These are phyloP conservation scores for Erigeron philadelphicus DNA, from an alignment of 140 eudicot species.

Conservation along the genomic window DNA sequence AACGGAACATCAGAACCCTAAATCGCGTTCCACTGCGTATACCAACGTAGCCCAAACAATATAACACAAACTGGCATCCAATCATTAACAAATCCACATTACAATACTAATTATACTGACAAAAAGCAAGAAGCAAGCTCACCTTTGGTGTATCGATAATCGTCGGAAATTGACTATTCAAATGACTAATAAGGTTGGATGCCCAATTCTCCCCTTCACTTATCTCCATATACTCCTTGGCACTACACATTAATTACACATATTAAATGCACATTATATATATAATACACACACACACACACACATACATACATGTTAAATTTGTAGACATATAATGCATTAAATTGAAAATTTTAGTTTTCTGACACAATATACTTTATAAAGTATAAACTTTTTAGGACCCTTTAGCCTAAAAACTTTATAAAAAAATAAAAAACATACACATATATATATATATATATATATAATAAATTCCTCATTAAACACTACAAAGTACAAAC, in stretches of 20 bases:
- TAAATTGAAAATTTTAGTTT: background rate
- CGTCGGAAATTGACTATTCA: conserved; percentile 34
- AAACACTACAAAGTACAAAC: too few relatives aligned
- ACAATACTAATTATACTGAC: conserved; percentile 1
- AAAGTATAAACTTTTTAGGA: background rate
- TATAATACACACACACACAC: too few relatives aligned
- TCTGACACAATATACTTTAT: background rate
- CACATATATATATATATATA: too few relatives aligned
- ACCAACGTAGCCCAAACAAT: background rate
- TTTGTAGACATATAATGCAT: too few relatives aligned
- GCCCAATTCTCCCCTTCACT: conserved; percentile 39
- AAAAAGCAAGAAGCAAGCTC: background rate
- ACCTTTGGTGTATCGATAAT: conserved; percentile 29
- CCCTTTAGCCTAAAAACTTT: background rate
- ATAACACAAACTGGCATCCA: conserved; percentile 10
- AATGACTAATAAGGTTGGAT: conserved; percentile 29
- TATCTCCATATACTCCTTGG: conserved; percentile 38
- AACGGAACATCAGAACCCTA: conserved; percentile 27
- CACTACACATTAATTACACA: conserved; percentile 30
- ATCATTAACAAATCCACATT: conserved; percentile 18
- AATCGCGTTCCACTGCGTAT: background rate
- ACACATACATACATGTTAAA: too few relatives aligned
- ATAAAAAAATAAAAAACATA: background rate
- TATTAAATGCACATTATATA: conserved; percentile 9
- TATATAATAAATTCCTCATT: background rate